Evolutionary conservation across 2,329 filamentous ascomycete species (phyloP).

Genomic region (Venturia effusa): DNA sequence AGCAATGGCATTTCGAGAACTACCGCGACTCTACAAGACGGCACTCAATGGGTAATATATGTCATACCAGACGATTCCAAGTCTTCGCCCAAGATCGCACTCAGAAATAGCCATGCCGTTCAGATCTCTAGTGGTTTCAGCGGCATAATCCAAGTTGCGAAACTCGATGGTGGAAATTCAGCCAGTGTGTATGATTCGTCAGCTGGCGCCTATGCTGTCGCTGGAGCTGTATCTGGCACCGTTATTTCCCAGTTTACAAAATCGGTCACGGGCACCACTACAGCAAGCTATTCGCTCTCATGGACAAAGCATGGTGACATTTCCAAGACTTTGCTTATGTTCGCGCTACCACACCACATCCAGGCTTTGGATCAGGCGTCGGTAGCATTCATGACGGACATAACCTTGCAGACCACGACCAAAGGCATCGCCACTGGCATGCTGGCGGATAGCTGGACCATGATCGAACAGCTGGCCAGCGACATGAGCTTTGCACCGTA

Average conservation of each 20-base stretch:
- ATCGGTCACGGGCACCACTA: slow-evolving; percentile 45
- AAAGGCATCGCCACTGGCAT: slow-evolving; percentile 73
- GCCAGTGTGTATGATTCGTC: slow-evolving; percentile 68
- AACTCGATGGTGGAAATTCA: slow-evolving; percentile 51
- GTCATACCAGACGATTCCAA: slow-evolving; percentile 28
- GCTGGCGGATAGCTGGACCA: slow-evolving; percentile 61
- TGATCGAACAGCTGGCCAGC: slow-evolving; percentile 67
- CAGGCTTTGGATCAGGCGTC: slow-evolving; percentile 57
- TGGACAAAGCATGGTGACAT: slow-evolving; percentile 62
- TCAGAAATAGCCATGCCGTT: slow-evolving; percentile 38
- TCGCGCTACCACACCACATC: slow-evolving; percentile 76
- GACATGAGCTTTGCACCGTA: slow-evolving; percentile 72
- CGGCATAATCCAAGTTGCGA: slow-evolving; percentile 74
- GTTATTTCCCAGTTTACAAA: slow-evolving; percentile 50
- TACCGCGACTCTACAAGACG: slow-evolving; percentile 58
- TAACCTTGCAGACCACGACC: slow-evolving; percentile 67
- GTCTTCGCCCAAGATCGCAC: neutral
- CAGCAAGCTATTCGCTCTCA: slow-evolving; percentile 61
- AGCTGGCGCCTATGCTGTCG: slow-evolving; percentile 62
- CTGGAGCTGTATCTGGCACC: slow-evolving; percentile 45
- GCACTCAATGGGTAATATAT: slow-evolving; percentile 14
- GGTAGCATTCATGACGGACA: slow-evolving; percentile 34
- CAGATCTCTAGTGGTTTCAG: slow-evolving; percentile 57
- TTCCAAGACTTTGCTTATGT: slow-evolving; percentile 66
- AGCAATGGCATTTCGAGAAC: slow-evolving; percentile 66